phyloP scores from a whole-genome alignment of 2,329 filamentous ascomycete genomes.

The Dactylellina parvicollis region DNA sequence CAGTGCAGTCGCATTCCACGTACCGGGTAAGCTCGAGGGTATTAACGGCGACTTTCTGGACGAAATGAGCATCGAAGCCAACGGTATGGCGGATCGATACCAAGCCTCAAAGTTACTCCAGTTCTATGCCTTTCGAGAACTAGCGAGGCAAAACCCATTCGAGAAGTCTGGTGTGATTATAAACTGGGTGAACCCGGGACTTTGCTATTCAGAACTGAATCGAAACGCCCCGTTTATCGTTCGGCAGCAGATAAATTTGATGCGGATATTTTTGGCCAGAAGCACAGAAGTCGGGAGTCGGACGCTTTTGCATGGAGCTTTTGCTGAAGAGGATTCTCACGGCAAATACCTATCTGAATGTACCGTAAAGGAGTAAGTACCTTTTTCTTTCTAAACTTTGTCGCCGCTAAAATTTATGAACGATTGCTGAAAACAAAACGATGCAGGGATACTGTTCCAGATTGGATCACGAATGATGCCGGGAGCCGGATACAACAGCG shows the following conservation, averaged over 20 bases:
- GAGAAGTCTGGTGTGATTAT: conserved; percentile 48
- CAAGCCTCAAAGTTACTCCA: conserved; percentile 52
- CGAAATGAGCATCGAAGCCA: conserved; percentile 31
- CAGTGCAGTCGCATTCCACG: conserved; percentile 60
- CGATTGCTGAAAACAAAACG: background rate
- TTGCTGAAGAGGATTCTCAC: conserved; percentile 54
- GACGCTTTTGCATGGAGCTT: conserved; percentile 57
- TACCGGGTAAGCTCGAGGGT: conserved; percentile 56
- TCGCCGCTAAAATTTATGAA: background rate
- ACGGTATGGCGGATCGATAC: conserved; percentile 40
- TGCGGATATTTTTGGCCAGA: conserved; percentile 53
- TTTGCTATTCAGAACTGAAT: conserved; percentile 55
- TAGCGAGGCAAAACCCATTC: conserved; percentile 39
- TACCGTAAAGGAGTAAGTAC: conserved; percentile 56
- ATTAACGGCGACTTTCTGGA: conserved; percentile 39
- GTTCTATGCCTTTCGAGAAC: conserved; percentile 45
- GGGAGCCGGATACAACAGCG: conserved; percentile 27
- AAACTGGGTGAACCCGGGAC: conserved; percentile 53
- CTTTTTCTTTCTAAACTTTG: background rate
- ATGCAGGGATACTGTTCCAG: conserved; percentile 11
- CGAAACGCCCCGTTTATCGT: conserved; percentile 24
- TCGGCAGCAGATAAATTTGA: background rate
- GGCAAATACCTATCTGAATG: conserved; percentile 56
- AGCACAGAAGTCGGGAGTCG: conserved; percentile 59
- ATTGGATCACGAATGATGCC: conserved; percentile 27